These are phyloP conservation scores for Apodospora peruviana DNA, from an alignment of 495 filamentous ascomycete genomes.

Conservation along the genomic window DNA sequence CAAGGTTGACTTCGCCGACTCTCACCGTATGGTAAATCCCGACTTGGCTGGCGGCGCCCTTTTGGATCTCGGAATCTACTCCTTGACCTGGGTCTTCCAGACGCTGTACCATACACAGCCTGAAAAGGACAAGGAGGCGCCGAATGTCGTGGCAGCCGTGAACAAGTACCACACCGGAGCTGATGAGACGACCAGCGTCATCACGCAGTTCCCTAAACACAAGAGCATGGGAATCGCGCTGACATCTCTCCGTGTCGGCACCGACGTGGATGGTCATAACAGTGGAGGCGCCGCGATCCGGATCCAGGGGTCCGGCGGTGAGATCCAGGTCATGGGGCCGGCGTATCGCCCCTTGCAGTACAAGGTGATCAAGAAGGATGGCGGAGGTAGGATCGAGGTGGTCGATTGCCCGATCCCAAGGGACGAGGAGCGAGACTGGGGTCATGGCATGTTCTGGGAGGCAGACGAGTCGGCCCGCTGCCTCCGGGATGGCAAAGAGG, in stretches of 20 bases:
- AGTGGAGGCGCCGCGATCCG: constrained; percentile 63
- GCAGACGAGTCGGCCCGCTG: constrained; percentile 86
- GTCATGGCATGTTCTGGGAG: constrained; percentile 91
- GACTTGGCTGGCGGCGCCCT: constrained; percentile 82
- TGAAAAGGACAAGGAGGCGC: constrained; percentile 45
- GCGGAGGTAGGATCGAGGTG: constrained; percentile 44
- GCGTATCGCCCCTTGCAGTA: constrained; percentile 66
- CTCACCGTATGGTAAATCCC: constrained; percentile 78
- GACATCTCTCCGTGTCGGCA: constrained; percentile 63
- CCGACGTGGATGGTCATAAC: constrained; percentile 59
- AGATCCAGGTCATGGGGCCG: constrained; percentile 75
- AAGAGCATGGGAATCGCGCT: constrained; percentile 71
- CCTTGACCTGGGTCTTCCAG: constrained; percentile 91
- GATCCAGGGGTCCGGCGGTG: constrained; percentile 81
- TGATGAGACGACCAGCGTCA: constrained; percentile 75
- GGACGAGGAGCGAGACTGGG: constrained; percentile 45
- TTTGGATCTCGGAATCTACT: constrained; percentile 86
- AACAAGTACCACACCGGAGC: constrained; percentile 74
- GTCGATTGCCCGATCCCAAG: constrained; percentile 59
- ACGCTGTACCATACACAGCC: constrained; percentile 77
- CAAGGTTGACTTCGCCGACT: constrained; percentile 41
- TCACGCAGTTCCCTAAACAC: constrained; percentile 68
- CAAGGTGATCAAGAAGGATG: constrained; percentile 48
- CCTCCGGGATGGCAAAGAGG: constrained; percentile 71
- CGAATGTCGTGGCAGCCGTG: constrained; percentile 51